Base-by-base conservation (phyloP, 192 early-diverging fungal species). In the Rhizophagus clarus region DNA sequence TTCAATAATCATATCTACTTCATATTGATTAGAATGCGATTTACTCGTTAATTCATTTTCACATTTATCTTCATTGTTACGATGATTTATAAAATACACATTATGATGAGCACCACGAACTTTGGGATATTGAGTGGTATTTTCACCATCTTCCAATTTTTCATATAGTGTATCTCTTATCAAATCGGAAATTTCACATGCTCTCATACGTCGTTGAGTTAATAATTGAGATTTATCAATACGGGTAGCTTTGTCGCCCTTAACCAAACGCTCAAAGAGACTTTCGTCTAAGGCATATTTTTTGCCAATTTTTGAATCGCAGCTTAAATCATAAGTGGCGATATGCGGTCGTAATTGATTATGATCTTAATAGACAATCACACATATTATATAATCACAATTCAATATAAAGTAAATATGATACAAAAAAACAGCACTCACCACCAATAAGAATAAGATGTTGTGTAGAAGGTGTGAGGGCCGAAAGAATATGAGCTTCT, bases 371-470 rank as follows among this genome's bases (percentile, higher is more conserved):
- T 9, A 69, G 32, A 29, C 14, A 66, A 66, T 15, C 9, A 24
- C 11, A 14, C 14, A 66, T 7, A 66, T 29, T 78, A 32, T 17
- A 68, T n/a, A n/a, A n/a, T n/a, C n/a, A n/a, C n/a, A 31, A 17
- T 22, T 24, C 22, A 66, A 14, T 29, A 31, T 15, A 34, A 22
- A 69, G n/a, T 0, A 5, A 68, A 68, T 11, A 12, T 28, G 28
- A 29, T 6, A 34, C 6, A 37, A 20, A n/a, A 32, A 69, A 20
- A 8, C 7, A 5, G 12, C 1, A 69, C 12, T 40, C 40, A 60
- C 89, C 86, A 17, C 89, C 89, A 62, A 90, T 90, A 8, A 90
- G 76, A 51, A 90, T 87, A 22, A 90, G 34, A 71, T 90, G 89
- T 47, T 90, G 87, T 0, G 88, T 84, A 8, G 87, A 86, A 0